Conservation (phyloP, 2,329 filamentous ascomycete species). For the Stagonosporopsis cucurbitacearum region DNA sequence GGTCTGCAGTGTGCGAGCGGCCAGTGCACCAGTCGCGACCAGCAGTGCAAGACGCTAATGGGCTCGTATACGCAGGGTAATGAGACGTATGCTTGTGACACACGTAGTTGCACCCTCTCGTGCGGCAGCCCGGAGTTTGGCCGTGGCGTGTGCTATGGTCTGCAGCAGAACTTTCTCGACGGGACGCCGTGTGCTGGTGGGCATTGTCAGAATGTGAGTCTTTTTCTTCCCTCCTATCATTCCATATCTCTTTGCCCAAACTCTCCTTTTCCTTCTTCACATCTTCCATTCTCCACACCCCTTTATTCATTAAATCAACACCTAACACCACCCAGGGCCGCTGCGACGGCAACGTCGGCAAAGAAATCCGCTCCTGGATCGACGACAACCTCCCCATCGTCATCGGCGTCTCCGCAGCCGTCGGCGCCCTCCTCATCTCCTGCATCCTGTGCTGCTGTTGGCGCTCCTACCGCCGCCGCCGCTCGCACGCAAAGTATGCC, state of each 20-base stretch:
- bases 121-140: slow-evolving; percentile 76
- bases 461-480: slow-evolving; percentile 55
- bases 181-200: slow-evolving; percentile 86
- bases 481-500: slow-evolving; percentile 32
- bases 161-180: slow-evolving; percentile 93
- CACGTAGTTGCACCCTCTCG: slow-evolving; percentile 73
- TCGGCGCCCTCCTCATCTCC: slow-evolving; percentile 73
- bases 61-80: slow-evolving; percentile 75
- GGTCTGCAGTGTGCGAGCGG: slow-evolving; percentile 84
- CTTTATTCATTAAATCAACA: no score
- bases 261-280: no score
- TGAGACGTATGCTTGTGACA: slow-evolving; percentile 80
- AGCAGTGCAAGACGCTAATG: slow-evolving; percentile 86
- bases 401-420: slow-evolving; percentile 75
- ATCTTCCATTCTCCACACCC: background rate
- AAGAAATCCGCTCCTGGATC: slow-evolving; percentile 79
- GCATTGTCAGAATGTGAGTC: slow-evolving; percentile 68
- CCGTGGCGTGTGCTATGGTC: slow-evolving; percentile 69
- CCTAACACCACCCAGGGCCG: slow-evolving; percentile 59
- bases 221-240: background rate
- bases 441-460: slow-evolving; percentile 71
- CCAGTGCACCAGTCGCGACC: slow-evolving; percentile 90
- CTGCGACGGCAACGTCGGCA: slow-evolving; percentile 74
- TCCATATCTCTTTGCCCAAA: no score
- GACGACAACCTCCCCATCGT: slow-evolving; percentile 77